Percentiles rank a stretch among this genome's conserved stretches.
These are phyloP conservation scores for Verticillium zaregamsianum DNA, from an alignment of 2,329 filamentous ascomycete genomes.

Conservation along the genomic window DNA sequence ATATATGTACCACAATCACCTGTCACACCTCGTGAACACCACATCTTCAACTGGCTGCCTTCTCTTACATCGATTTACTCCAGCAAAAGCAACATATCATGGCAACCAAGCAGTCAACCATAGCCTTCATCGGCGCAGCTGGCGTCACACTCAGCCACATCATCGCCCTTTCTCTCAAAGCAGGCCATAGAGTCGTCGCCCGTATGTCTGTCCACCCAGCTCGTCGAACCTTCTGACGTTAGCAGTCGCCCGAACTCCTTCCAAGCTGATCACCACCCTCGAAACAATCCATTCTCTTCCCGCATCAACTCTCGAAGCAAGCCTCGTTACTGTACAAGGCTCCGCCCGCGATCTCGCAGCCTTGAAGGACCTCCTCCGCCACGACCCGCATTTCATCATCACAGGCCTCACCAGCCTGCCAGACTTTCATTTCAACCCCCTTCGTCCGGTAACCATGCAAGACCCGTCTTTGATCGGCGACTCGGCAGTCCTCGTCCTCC, in stretches of 20 bases:
- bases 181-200: background rate
- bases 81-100: background rate
- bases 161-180: background rate
- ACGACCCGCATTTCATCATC: slow-evolving; percentile 4
- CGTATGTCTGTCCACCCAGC: background rate
- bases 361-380: slow-evolving; percentile 1
- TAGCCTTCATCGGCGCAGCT: slow-evolving; percentile 1
- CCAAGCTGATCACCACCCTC: background rate
- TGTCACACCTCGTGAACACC: no score
- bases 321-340: background rate
- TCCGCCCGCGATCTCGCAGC: slow-evolving; percentile 1
- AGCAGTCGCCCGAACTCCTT: slow-evolving; percentile 3
- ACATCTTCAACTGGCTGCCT: background rate
- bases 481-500: background rate
- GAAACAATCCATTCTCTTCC: background rate
- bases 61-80: background rate
- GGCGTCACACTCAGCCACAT: background rate
- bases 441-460: slow-evolving; percentile 5
- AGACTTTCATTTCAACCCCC: slow-evolving; percentile 4
- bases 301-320: background rate
- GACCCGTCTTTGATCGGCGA: slow-evolving; percentile 4
- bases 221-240: background rate
- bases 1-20: no score
- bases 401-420: slow-evolving; percentile 2
- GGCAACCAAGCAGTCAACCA: background rate